Conservation (phyloP, 495 filamentous ascomycete species). For the Lepraria neglecta region DNA sequence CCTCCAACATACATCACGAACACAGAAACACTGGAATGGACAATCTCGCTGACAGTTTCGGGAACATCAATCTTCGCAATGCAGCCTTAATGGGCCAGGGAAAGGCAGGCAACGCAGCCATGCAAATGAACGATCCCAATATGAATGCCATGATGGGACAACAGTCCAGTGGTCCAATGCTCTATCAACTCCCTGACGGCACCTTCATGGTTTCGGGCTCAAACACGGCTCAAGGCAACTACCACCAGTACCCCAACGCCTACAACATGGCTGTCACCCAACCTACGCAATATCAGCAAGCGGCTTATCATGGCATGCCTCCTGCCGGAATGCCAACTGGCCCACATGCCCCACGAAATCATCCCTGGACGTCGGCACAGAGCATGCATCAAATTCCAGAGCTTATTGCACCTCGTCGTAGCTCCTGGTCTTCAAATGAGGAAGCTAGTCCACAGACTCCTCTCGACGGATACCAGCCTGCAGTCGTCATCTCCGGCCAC, state of each 20-base stretch:
- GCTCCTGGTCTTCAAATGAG: constrained; percentile 63
- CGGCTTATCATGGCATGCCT: constrained; percentile 17
- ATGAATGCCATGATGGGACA: constrained; percentile 20
- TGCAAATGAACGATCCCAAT: constrained; percentile 12
- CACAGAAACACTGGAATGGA: constrained; percentile 19
- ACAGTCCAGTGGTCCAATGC: constrained; percentile 14
- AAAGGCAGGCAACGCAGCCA: constrained; percentile 12
- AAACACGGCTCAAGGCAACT: constrained; percentile 21
- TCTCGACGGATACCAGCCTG: constrained; percentile 45
- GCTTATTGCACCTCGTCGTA: constrained; percentile 51
- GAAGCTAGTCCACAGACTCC: constrained; percentile 57
- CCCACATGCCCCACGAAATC: constrained; percentile 31
- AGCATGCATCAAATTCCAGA: constrained; percentile 47
- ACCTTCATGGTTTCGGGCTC: constrained; percentile 20
- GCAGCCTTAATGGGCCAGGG: constrained; percentile 12
- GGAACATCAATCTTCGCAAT: constrained; percentile 20
- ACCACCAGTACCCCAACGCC: constrained; percentile 17
- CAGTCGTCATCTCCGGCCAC: constrained; percentile 53
- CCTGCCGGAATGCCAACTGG: constrained; percentile 4
- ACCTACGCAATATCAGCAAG: constrained; percentile 21
- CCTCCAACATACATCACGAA: constrained; percentile 19
- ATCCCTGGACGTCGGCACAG: constrained; percentile 43
- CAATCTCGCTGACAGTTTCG: constrained; percentile 23
- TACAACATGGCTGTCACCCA: constrained; percentile 24
- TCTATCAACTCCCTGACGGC: constrained; percentile 25